Evolutionary conservation across 352 stramenopile species (phyloP).

Genomic region (Globisporangium spiculum): DNA sequence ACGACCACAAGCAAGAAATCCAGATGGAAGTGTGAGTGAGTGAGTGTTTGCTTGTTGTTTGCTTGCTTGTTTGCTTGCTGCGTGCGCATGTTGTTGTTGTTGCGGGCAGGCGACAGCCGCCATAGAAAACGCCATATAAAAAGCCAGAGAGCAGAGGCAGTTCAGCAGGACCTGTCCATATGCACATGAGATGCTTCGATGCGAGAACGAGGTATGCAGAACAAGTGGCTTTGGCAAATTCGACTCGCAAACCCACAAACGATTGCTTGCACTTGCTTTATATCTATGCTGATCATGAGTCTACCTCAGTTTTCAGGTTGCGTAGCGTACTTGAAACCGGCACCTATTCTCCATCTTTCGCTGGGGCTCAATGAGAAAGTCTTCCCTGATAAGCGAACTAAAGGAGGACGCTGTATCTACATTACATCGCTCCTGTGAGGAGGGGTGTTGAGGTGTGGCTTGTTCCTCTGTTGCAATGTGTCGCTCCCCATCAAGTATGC

Average conservation of each 20-base stretch:
- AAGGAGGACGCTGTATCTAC: not conserved
- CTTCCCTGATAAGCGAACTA: not conserved
- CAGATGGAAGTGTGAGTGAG: slow-evolving; percentile 3
- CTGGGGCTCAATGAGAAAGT: not conserved
- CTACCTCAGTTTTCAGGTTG: too few species aligned
- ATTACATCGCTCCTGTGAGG: not conserved
- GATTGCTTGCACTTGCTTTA: too few species aligned
- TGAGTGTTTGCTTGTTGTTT: not conserved
- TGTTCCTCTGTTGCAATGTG: not conserved
- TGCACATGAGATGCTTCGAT: not conserved
- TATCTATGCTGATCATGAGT: too few species aligned
- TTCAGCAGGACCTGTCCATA: not conserved
- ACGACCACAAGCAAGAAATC: slow-evolving; percentile 5
- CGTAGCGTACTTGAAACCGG: not conserved
- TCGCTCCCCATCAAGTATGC: not conserved
- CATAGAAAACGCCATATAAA: slow-evolving; percentile 1
- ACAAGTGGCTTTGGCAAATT: not conserved
- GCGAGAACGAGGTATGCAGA: not conserved
- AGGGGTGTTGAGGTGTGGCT: not conserved
- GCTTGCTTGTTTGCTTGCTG: not conserved
- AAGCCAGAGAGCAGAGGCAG: slow-evolving; percentile 6
- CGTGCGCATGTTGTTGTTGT: not conserved
- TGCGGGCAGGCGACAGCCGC: not conserved
- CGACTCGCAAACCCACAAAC: not conserved
- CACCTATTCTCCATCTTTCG: not conserved